Base-by-base conservation (phyloP, 345 rosid species). In the Ceriops zippeliana region DNA sequence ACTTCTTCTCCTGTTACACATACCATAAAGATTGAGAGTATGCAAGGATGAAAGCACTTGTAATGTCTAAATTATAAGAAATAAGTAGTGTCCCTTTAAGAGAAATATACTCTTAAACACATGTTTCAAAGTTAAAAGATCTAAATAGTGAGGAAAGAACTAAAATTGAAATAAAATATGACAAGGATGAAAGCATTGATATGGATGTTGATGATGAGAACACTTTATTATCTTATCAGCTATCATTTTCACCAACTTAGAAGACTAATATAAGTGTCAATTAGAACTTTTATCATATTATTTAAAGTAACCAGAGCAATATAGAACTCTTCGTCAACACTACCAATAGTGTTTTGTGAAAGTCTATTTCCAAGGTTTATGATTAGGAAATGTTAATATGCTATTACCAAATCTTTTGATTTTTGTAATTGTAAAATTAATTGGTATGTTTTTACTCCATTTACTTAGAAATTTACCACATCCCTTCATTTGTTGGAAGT, bases 131-230 rank as follows among this genome's bases (percentile, higher is more conserved):
- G 61, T 47, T 69, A 7, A 75, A 71, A 63, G 35, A 73, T 6
- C 51, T 71, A 21, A 52, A 34, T 35, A 37, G 27, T n/a, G 58
- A 46, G 52, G 84, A 83, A 35, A 76, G 75, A 76, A 77, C 66
- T 27, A 61, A 80, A 21, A 77, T 83, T 4, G 78, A 81, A 27
- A 34, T 79, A 30, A 75, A 69, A 30, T 76, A 71, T 15, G 83
- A 56, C 20, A 76, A 34, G 42, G 81, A 81, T 53, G 82, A 71
- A 35, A 64, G 30, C 52, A 19, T 68, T 10, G 81, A 80, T 60
- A 53, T 63, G 10, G 84, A 85, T 68, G 85, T 76, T 37, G 63
- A 42, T 35, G 84, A 86, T 35, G 81, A 86, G 65, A 77, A 76
- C 60, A 58, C 32, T 46, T 61, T 70, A 49, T 84, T 85, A 60